phyloP scores from a whole-genome alignment of 1,284 basidiomycete genomes.

The Cryptococcus amylolentus region DNA sequence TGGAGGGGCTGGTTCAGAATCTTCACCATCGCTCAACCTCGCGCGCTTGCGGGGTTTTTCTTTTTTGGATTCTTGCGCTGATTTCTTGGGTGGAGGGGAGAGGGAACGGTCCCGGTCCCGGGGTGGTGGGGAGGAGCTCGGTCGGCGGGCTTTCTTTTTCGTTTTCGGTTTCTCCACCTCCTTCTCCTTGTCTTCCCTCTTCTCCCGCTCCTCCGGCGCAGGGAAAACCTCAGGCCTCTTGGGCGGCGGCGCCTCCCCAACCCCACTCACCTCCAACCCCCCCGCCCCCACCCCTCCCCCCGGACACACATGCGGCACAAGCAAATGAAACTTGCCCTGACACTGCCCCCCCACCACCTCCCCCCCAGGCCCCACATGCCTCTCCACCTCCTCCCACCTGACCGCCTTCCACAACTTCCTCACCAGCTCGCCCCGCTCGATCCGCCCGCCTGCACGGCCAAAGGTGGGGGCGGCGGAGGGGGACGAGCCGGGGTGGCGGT shows the following conservation, averaged over 20 bases:
- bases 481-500: neutral
- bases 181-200: constrained; percentile 11
- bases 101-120: neutral
- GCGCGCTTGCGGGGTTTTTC: neutral
- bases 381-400: constrained; percentile 44
- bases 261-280: constrained; percentile 6
- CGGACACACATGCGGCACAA: constrained; percentile 39
- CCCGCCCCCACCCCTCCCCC: constrained; percentile 25
- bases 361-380: constrained; percentile 32
- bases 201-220: constrained; percentile 6
- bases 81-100: neutral
- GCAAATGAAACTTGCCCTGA: constrained; percentile 39
- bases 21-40: constrained; percentile 9
- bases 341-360: constrained; percentile 26
- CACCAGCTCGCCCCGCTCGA: constrained; percentile 42
- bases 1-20: neutral
- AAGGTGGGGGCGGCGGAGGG: constrained; percentile 20
- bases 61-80: neutral
- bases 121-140: neutral
- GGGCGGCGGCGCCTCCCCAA: constrained; percentile 13
- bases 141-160: neutral
- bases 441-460: constrained; percentile 24
- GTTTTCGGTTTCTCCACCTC: neutral
- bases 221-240: constrained; percentile 35
- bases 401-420: constrained; percentile 45